Percentiles rank a stretch among this genome's conserved stretches.
These are phyloP conservation scores for Kwoniella botswanensis DNA, from an alignment of 768 basidiomycete genomes.

Conservation along the genomic window DNA sequence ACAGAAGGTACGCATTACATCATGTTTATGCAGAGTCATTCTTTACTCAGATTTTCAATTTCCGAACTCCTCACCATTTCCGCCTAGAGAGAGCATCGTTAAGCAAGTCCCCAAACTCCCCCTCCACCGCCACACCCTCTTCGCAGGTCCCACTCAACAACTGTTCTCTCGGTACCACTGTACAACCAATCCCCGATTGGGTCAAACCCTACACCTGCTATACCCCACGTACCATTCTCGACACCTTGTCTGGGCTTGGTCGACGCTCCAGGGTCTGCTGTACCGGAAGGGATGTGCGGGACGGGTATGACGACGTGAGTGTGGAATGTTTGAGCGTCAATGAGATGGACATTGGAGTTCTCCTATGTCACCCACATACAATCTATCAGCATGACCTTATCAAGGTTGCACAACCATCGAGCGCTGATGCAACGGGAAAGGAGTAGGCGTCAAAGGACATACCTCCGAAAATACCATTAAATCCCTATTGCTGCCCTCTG, in stretches of 20 bases:
- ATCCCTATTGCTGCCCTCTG: constrained; percentile 70
- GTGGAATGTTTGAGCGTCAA: constrained; percentile 86
- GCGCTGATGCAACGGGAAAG: no score
- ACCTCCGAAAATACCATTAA: constrained; percentile 91
- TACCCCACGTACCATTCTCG: constrained; percentile 51
- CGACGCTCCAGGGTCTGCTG: constrained; percentile 13
- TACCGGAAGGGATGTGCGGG: constrained; percentile 31
- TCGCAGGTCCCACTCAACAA: constrained; percentile 78
- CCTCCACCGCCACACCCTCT: constrained; percentile 33
- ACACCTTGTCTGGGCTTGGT: constrained; percentile 31
- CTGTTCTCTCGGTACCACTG: constrained; percentile 68
- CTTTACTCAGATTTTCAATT: no score
- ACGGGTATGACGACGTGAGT: constrained; percentile 53
- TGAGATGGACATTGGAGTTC: constrained; percentile 76
- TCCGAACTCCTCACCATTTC: not conserved
- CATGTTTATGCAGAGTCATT: no score
- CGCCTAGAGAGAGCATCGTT: not conserved
- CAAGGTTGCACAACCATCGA: not conserved
- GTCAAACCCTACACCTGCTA: constrained; percentile 77
- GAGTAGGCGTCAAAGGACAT: constrained; percentile 32
- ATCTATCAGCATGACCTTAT: not conserved
- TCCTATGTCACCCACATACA: constrained; percentile 63
- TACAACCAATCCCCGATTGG: constrained; percentile 72
- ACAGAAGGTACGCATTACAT: no score
- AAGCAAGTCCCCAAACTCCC: constrained; percentile 40